phyloP scores from a whole-genome alignment of 1,284 basidiomycete genomes.

The Waitea zeae region DNA sequence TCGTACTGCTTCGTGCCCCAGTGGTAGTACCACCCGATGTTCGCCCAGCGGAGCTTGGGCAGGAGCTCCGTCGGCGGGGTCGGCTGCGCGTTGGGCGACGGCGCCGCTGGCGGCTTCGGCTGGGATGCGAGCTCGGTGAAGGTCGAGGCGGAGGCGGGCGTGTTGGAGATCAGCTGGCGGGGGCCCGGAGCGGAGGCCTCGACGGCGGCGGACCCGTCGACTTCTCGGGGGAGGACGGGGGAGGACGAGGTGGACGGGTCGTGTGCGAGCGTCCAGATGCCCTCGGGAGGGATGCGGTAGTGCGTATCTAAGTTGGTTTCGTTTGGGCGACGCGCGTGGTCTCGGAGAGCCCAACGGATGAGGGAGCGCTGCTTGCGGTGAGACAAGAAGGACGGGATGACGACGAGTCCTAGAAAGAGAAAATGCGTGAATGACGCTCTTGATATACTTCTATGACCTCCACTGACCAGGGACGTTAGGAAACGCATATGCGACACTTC shows the following conservation, averaged over 20 bases:
- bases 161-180: constrained; percentile 49
- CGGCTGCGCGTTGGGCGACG: constrained; percentile 36
- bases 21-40: constrained; percentile 85
- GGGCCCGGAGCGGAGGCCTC: constrained; percentile 24
- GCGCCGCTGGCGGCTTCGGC: constrained; percentile 37
- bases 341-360: constrained; percentile 48
- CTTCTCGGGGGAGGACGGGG: no score
- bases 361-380: constrained; percentile 44
- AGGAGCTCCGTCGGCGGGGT: constrained; percentile 32
- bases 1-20: constrained; percentile 90
- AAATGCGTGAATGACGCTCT: no score
- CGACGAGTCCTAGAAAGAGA: constrained; percentile 65
- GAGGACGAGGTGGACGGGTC: constrained; percentile 10
- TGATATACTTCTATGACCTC: constrained; percentile 7
- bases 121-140: constrained; percentile 25
- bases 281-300: constrained; percentile 53
- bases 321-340: constrained; percentile 66
- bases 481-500: constrained; percentile 28
- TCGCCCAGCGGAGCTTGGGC: constrained; percentile 76
- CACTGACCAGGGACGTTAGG: constrained; percentile 37
- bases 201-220: constrained; percentile 9
- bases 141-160: constrained; percentile 34
- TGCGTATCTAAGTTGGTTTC: constrained; percentile 79
- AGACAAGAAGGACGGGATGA: constrained; percentile 59
- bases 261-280: constrained; percentile 56